Percentiles rank a stretch among this genome's conserved stretches.
Evolutionary conservation across 768 basidiomycete species (phyloP).

Genomic region (Macrolepiota dolichaula): DNA sequence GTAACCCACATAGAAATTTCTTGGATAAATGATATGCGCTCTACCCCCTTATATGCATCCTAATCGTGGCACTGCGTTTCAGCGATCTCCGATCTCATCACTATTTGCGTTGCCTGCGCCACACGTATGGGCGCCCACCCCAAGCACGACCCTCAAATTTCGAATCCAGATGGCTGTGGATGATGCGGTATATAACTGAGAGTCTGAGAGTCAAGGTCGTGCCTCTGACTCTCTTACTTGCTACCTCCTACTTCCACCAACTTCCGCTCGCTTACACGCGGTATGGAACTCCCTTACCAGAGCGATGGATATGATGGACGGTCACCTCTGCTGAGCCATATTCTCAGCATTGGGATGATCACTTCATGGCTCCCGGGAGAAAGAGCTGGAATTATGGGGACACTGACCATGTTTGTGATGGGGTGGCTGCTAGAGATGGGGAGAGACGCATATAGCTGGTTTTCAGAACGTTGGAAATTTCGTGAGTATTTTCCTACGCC

Average conservation of each 20-base stretch:
- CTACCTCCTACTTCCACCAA: background rate
- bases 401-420: conserved; percentile 10
- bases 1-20: too few relatives aligned
- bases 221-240: background rate
- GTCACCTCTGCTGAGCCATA: background rate
- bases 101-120: too few relatives aligned
- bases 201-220: background rate
- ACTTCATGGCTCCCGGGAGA: conserved; percentile 4
- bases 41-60: background rate
- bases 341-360: conserved; percentile 6
- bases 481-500: conserved; percentile 19
- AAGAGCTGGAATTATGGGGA: background rate
- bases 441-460: conserved; percentile 22
- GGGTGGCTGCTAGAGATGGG: conserved; percentile 12
- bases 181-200: background rate
- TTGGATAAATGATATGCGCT: too few relatives aligned
- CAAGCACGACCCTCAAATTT: too few relatives aligned
- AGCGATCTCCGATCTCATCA: background rate
- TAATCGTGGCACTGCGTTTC: conserved; percentile 1
- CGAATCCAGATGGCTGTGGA: background rate
- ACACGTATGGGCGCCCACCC: too few relatives aligned
- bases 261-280: background rate
- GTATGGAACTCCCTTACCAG: background rate
- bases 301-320: background rate
- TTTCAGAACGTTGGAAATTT: conserved; percentile 26